phyloP scores from a whole-genome alignment of 345 rosid genomes.

The Hirschfeldia incana region DNA sequence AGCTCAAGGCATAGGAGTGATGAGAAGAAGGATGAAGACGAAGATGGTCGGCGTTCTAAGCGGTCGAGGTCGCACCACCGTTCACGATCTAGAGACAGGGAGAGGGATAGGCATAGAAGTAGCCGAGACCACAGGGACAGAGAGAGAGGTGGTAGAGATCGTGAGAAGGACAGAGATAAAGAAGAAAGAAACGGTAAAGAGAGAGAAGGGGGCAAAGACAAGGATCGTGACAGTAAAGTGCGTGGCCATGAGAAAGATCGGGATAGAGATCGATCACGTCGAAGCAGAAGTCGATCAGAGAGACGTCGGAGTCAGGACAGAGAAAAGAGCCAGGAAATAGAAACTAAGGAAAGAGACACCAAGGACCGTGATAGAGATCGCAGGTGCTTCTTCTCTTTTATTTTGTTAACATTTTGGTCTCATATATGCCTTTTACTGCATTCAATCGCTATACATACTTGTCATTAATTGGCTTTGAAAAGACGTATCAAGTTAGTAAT shows the following conservation, averaged over 20 bases:
- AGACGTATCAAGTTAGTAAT: conserved; percentile 14
- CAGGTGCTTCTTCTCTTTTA: conserved; percentile 53
- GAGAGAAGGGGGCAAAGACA: conserved; percentile 52
- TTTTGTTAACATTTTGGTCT: not conserved
- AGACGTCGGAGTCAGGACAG: conserved; percentile 58
- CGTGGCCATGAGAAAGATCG: conserved; percentile 49
- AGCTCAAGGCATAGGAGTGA: conserved; percentile 60
- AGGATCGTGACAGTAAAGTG: conserved; percentile 51
- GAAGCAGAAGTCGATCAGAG: conserved; percentile 65
- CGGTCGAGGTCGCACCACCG: conserved; percentile 53
- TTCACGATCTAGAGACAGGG: conserved; percentile 78
- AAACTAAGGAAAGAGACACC: conserved; percentile 52
- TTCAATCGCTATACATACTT: not conserved
- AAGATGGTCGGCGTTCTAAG: conserved; percentile 51
- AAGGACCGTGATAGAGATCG: conserved; percentile 69
- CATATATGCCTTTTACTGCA: not conserved
- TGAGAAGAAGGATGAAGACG: conserved; percentile 55
- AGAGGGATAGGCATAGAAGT: conserved; percentile 60
- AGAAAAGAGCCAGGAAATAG: conserved; percentile 57
- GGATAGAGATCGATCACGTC: conserved; percentile 49
- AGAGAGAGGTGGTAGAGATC: conserved; percentile 55
- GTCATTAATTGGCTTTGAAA: conserved; percentile 9
- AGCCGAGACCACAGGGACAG: conserved; percentile 60
- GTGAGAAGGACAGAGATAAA: conserved; percentile 31
- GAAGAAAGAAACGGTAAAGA: conserved; percentile 45